Evolutionary conservation across 768 basidiomycete genomes (phyloP), one percentile per base, ranked within the genome.

Genomic region (Strobilomyces confusus): DNA sequence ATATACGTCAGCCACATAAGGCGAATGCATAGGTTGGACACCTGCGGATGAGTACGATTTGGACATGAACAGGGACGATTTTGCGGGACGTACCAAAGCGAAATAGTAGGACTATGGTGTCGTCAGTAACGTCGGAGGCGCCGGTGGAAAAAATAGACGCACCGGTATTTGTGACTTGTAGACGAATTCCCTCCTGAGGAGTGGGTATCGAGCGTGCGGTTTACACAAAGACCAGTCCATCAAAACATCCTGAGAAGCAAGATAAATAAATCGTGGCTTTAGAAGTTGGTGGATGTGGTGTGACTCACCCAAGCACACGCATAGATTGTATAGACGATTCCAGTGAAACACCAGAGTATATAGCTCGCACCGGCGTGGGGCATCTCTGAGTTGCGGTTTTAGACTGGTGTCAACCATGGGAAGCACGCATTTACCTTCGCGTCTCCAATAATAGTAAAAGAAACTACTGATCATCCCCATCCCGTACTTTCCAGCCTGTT

Each of bases 161-260:
- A 91, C 87, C 29, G 78, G 75, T 58, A 84, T 73, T 30, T 80
- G 64, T 46, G 84, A 79, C 4, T 78, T 74, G 67, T 94, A 98
- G 2, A 92, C 72, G 26, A 95, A 71, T 38, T 95, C 88, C 4
- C 74, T 67, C n/a, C 97, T 83, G 2, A 98, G 77, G 38, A 90
- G 72, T 14, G 73, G 79, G 56, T 87, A 75, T 54, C 61, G 73
- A 9, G 76, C 73, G 52, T 74, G 83, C 4, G 78, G 75, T 52
- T 80, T 76, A 38, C 92, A 73, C 30, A 98, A 63, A 1, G 89
- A 90, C 95, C 95, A 98, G 67, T 98, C 95, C 83, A 95, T 89
- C 15, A 88, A 66, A 34, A 93, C 68, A 63, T 97, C 93, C 92
- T 90, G 57, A 49, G 44, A 36, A 32, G 48, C 29, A 51, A 33